These are phyloP conservation scores for Pyrenopolyporus hunteri DNA, from an alignment of 495 filamentous ascomycete genomes.

Conservation along the genomic window DNA sequence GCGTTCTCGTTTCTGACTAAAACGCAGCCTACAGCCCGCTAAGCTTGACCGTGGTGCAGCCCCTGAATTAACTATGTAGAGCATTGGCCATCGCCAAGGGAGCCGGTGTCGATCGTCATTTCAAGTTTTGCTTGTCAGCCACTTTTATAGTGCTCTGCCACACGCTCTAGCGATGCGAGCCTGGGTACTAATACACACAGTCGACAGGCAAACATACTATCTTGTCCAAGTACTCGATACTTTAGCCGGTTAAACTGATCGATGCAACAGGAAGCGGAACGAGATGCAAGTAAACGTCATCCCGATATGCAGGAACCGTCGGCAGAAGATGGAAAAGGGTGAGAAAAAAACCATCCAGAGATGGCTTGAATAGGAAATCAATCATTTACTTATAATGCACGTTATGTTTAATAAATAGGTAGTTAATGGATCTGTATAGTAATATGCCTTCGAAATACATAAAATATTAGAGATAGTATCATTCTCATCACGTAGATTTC, in stretches of 20 bases:
- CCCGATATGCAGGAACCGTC: slow-evolving; percentile 17
- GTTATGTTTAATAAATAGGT: too few species aligned
- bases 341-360: slow-evolving; percentile 1
- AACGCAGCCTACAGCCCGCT: too few species aligned
- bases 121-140: slow-evolving; percentile 16
- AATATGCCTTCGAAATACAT: too few species aligned
- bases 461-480: too few species aligned
- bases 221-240: background rate
- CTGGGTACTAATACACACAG: too few species aligned
- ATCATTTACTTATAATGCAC: too few species aligned
- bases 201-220: background rate
- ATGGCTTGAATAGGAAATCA: slow-evolving; percentile 16
- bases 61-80: slow-evolving; percentile 13
- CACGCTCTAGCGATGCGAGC: too few species aligned
- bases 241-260: slow-evolving; percentile 6
- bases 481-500: too few species aligned
- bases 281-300: slow-evolving; percentile 30
- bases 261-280: slow-evolving; percentile 7
- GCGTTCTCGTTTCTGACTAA: too few species aligned
- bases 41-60: too few species aligned
- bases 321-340: background rate
- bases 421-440: too few species aligned
- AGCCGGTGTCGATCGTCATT: slow-evolving; percentile 27
- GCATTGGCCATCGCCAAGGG: slow-evolving; percentile 24
- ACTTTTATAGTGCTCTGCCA: background rate